Evolutionary conservation across 306 rosid species (phyloP), one percentile per base, ranked within the genome.

Genomic region (Chamaecrista fasciculata): DNA sequence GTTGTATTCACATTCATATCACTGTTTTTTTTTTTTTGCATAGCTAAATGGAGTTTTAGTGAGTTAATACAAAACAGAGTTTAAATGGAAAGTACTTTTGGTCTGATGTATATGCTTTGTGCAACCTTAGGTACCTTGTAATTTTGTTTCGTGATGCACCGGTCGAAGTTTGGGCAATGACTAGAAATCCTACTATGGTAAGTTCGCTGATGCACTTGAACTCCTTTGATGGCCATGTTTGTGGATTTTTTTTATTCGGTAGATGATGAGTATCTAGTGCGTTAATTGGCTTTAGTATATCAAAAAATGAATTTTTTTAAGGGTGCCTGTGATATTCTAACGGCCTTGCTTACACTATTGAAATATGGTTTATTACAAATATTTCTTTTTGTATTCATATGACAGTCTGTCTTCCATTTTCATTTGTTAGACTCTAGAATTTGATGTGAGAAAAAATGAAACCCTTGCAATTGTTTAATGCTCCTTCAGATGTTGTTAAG

Each of bases 141-240:
- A 89, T 94, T 80, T 82, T 94, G 92, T 88, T 91, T 77, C 95
- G 95, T 56, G 99, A 94, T 82, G 99, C 99, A 57, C 99, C 99
- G 6, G 96, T 94, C 59, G 99, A 94, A 80, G 96, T 94, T 79
- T 94, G 99, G 99, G 99, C 99, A 71, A 94, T 94, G 99, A 89
- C 99, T 48, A 94, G 89, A 84, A 84, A 60, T 84, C 99, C 99
- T 26, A 84, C 89, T 55, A 94, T 94, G 99, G 99, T 94, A 91
- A 70, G 70, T 72, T 79, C 48, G 67, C 62, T 63, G 59, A 53
- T 62, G 77, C 46, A 68, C 73, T 74, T 79, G 59, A 58, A 37
- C 42, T 23, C 31, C 23, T 21, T 34, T 52, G 28, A 10, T 33
- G 21, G 7, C 66, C 26, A 46, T 31, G 26, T 29, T 51, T 42